A percentile compares a stretch with the other conserved stretches of the same genome.
Evolutionary conservation across 148 eudicot species (phyloP).

Genomic region (Rhododendron ferrugineum): DNA sequence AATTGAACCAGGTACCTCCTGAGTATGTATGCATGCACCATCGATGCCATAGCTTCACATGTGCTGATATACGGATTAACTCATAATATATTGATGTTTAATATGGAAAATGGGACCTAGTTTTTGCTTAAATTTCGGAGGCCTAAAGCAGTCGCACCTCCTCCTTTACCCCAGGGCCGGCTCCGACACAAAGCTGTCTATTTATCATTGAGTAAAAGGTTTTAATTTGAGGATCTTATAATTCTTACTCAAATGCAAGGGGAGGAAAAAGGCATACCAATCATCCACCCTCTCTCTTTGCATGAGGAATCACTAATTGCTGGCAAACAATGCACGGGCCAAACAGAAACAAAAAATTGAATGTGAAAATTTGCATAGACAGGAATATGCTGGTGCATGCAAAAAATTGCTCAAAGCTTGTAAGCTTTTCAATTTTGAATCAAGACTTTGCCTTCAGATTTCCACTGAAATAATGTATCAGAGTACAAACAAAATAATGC

Average conservation of each 20-base stretch:
- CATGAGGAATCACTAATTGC: neutral
- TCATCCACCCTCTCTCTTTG: neutral
- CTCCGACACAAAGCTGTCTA: neutral
- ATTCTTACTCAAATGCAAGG: neutral
- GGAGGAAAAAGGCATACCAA: neutral
- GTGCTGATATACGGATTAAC: no score
- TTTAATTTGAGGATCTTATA: neutral
- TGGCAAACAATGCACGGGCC: neutral
- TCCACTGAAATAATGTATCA: neutral
- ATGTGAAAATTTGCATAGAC: neutral
- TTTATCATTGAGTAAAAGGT: neutral
- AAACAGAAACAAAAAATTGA: neutral
- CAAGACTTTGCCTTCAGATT: neutral
- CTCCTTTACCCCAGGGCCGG: no score
- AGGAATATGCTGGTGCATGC: neutral
- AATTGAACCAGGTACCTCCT: no score
- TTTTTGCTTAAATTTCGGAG: no score
- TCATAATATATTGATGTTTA: no score
- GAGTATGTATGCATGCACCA: no score
- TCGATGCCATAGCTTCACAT: no score
- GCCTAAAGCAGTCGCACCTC: no score
- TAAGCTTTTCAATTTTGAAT: neutral
- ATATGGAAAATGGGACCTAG: no score
- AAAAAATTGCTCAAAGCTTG: neutral
- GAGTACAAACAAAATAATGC: neutral